These are phyloP conservation scores for Solanum sitiens DNA, from an alignment of 257 asterid species.

Conservation along the genomic window DNA sequence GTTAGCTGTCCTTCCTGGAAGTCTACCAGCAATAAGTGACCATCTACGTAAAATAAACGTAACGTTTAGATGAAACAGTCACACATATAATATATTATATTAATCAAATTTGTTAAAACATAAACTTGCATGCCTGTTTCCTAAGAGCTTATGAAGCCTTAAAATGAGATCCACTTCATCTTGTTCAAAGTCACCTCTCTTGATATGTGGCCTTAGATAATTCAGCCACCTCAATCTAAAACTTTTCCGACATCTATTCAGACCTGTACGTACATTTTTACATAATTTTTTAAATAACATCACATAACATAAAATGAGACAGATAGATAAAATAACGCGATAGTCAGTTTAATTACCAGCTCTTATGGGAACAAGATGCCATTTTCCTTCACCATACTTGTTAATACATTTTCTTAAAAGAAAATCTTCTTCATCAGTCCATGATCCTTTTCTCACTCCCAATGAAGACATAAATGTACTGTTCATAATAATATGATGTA, in stretches of 20 bases:
- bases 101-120: too few species aligned
- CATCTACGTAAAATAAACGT: neutral
- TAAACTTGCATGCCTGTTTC: neutral
- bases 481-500: neutral
- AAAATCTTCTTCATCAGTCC: neutral
- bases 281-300: neutral
- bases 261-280: too few species aligned
- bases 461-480: neutral
- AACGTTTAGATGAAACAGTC: neutral
- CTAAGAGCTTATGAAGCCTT: neutral
- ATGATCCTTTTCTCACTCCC: neutral
- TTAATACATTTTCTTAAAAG: neutral
- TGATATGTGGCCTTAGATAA: neutral
- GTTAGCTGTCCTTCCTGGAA: slow-evolving; percentile 3
- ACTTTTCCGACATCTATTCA: neutral
- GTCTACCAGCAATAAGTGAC: slow-evolving; percentile 24
- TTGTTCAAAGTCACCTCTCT: neutral
- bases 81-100: neutral
- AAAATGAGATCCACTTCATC: neutral
- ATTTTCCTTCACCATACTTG: neutral
- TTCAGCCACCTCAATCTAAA: neutral
- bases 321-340: too few species aligned
- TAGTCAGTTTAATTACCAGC: neutral
- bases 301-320: neutral
- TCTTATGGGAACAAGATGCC: neutral